A percentile compares a stretch with the other conserved stretches of the same genome.
Conservation (phyloP, 1,284 basidiomycete species). For the Cutaneotrichosporon dermatis region DNA sequence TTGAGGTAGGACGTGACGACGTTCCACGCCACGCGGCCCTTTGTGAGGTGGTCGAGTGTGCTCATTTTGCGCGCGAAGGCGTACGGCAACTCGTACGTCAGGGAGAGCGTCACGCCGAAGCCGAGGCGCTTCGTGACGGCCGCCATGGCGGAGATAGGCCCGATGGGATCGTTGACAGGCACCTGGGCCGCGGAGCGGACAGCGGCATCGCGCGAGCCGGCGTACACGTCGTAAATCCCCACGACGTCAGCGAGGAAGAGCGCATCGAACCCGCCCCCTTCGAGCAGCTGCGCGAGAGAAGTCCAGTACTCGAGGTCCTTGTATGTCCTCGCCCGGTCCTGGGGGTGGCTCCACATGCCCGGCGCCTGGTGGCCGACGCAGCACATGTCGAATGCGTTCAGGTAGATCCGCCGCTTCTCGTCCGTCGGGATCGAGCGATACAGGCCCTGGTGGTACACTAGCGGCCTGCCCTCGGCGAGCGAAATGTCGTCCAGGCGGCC, state of each 20-base stretch:
- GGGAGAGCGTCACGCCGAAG: slow-evolving; percentile 21
- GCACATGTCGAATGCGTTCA: slow-evolving; percentile 20
- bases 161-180: slow-evolving; percentile 15
- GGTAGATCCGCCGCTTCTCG: slow-evolving; percentile 12
- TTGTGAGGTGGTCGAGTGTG: slow-evolving; percentile 47
- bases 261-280: slow-evolving; percentile 11
- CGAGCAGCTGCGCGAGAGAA: slow-evolving; percentile 11
- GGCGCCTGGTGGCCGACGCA: slow-evolving; percentile 18
- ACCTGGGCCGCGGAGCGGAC: slow-evolving; percentile 13
- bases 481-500: slow-evolving; percentile 5
- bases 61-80: slow-evolving; percentile 41
- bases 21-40: slow-evolving; percentile 46
- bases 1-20: slow-evolving; percentile 46
- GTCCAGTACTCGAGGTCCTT: slow-evolving; percentile 21
- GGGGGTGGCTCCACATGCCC: slow-evolving; percentile 13
- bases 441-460: slow-evolving; percentile 14
- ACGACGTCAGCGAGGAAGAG: slow-evolving; percentile 18
- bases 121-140: slow-evolving; percentile 17
- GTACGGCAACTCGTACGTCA: slow-evolving; percentile 39
- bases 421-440: slow-evolving; percentile 6
- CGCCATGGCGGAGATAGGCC: slow-evolving; percentile 16
- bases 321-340: slow-evolving; percentile 15
- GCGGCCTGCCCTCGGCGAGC: slow-evolving; percentile 6
- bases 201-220: slow-evolving; percentile 13
- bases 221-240: slow-evolving; percentile 19